Evolutionary conservation across 176 grass and related monocot genomes (phyloP), one percentile per base, ranked within the genome.

Genomic region (Panicum miliaceum): DNA sequence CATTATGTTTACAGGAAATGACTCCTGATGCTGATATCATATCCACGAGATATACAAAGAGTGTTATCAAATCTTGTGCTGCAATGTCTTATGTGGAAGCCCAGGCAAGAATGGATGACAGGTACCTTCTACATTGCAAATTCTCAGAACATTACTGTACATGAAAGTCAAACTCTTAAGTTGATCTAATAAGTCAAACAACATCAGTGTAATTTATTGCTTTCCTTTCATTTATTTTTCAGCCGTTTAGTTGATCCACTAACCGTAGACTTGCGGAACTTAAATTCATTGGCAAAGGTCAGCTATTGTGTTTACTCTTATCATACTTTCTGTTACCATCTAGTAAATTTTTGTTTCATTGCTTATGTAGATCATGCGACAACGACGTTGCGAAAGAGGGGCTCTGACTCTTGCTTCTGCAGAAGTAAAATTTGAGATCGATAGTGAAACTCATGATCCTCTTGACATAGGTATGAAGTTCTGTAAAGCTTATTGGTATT

Each of bases 21-120:
- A 98, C 96, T 83, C 87, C 91, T 84, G 80, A 98, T 76, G 91
- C 96, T 85, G 77, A 94, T 82, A 92, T 95, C 83, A 80, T 95
- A 83, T 90, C 85, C 16, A 89, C 93, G 58, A 95, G 89, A 91
- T 98, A 90, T 71, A 94, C 93, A 71, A 98, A 95, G 87, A 98
- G 93, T 72, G 89, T 86, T 77, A 98, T 98, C 77, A 95, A 92
- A 82, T 98, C 96, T 84, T 95, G 91, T 90, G 93, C 93, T 84
- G 96, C 96, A 87, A 83, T 98, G 84, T 98, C 96, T 82, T 98
- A 98, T 89, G 91, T 98, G 15, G 96, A 98, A 87, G 96, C 96
- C 61, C 96, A 98, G 92, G 96, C 96, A 47, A 93, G 93, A 74
- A 98, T 98, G 96, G 96, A 98, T 90, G 96, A 98, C 77, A 95